These are phyloP conservation scores for Calonectria pseudoturangicola DNA, from an alignment of 2,329 filamentous ascomycete species.

Conservation along the genomic window DNA sequence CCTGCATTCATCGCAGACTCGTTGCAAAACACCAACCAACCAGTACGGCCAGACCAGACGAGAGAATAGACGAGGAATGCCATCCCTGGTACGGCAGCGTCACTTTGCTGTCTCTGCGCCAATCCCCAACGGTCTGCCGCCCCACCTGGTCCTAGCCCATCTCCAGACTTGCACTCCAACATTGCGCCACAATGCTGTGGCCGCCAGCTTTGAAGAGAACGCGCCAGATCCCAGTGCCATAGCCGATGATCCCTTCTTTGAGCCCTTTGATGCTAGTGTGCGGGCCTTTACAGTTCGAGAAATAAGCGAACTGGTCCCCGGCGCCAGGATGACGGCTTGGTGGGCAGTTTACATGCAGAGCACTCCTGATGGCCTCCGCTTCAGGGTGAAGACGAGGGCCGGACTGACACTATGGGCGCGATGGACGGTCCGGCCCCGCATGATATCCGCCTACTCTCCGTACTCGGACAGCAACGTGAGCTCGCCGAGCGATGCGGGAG, in stretches of 20 bases:
- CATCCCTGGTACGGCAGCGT: conserved; percentile 25
- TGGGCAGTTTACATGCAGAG: conserved; percentile 14
- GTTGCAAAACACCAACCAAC: conserved; percentile 17
- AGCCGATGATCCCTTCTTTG: conserved; percentile 63
- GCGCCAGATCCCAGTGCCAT: conserved; percentile 56
- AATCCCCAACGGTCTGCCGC: conserved; percentile 60
- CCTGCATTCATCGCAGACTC: conserved; percentile 7
- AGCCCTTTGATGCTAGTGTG: conserved; percentile 58
- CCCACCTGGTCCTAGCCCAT: conserved; percentile 58
- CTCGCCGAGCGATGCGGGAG: conserved; percentile 7
- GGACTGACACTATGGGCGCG: conserved; percentile 11
- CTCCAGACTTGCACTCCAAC: conserved; percentile 63
- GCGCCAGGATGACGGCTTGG: conserved; percentile 17
- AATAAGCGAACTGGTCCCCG: conserved; percentile 20
- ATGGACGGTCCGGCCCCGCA: conserved; percentile 14
- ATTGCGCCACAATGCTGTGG: conserved; percentile 61
- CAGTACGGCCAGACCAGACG: conserved; percentile 12
- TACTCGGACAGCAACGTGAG: conserved; percentile 17
- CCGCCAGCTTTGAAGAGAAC: conserved; percentile 58
- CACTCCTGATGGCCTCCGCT: conserved; percentile 13
- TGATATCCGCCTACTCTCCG: not conserved
- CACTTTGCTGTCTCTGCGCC: conserved; percentile 57
- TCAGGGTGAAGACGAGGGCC: conserved; percentile 13
- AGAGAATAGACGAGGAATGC: conserved; percentile 21
- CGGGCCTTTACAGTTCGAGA: conserved; percentile 51